Base-by-base conservation (phyloP, 2,329 filamentous ascomycete genomes). In the Aspergillus texensis region DNA sequence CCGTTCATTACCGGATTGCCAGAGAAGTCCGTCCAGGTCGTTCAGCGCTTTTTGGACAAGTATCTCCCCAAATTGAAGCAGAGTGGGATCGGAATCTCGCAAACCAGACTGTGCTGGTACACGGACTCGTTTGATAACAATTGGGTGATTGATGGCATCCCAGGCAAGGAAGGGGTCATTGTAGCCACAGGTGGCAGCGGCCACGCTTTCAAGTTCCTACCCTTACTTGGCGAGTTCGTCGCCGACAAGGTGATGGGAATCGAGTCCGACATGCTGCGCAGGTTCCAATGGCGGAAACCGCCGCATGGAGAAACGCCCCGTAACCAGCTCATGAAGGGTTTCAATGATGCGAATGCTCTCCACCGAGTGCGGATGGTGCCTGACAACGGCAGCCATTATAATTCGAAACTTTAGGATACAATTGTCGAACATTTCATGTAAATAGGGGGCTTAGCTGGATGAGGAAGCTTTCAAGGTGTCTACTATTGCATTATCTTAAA, bases 191-290 rank as follows among this genome's bases (percentile, higher is more conserved):
- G 86, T 0, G 88, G 88, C 0, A 85, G 82, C 41, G 87, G 88
- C 0, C 87, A 89, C 72, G 87, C 80, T 0, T 89, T 88, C 73
- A 89, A 89, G 68, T 89, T 86, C 63, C 70, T 88, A 56, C 87
- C 87, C 0, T 16, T 53, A 21, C 28, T 53, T 12, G 50, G 50
- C 3, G n/a, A 53, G 30, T 34, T 53, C n/a, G 50, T 53, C 16
- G 28, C 50, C 10, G 50, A 53, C 24, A 32, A 34, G 19, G 50
- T 53, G 28, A 34, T 32, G 19, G 50, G 50, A 19, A 34, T 53
- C 14, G 50, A 53, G 28, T 53, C 50, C 8, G 50, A 53, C 16
- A 32, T 53, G 50, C 50, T 53, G 16, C 26, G n/a, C 30, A 14
- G 50, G 19, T 34, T 53, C 3, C 30, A 28, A n/a, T 53, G 50